Evolutionary conservation across 495 filamentous ascomycete genomes (phyloP), one percentile per base, ranked within the genome.

Genomic region (Aspergillus saccharolyticus): DNA sequence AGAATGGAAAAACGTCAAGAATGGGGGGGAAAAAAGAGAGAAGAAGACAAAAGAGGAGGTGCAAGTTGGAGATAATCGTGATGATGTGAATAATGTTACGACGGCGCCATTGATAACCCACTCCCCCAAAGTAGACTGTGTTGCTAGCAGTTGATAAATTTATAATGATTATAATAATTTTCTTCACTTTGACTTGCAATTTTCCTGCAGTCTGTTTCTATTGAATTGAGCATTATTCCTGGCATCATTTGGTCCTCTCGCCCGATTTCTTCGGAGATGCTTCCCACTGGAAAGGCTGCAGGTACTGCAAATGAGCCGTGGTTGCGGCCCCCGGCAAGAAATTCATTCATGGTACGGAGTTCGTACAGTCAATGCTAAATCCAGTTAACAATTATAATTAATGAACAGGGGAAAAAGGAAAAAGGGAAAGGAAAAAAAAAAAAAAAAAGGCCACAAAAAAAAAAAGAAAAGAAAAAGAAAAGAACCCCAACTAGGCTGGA

Each of bases 11-110:
- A 30, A 21, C 50, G 30, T 46, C 53, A 50, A 66, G 52, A 59
- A 54, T 44, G 44, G 44, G 18, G 42, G 54, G 51, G 20, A 52
- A 22, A 58, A 53, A 54, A 58, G 59, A 64, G 47, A 21, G 30
- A 50, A 16, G 33, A 44, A 53, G 51, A 52, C 52, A 59, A 60
- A 61, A 53, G 55, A 54, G 50, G 43, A 30, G 18, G 42, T 28
- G 47, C 51, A 58, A 56, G 44, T 47, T 48, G 54, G 54, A 60
- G 52, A 52, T 58, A 62, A n/a, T 62, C 58, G 54, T 51, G 60
- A 61, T 63, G 59, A 57, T 59, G 52, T 48, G 54, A 57, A 63
- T 61, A 66, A 62, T 65, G 59, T 64, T 58, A 58, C 62, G 61
- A 59, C 60, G 60, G 60, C 56, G 33, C 33, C 33, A 15, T 15